phyloP scores from a whole-genome alignment of 768 basidiomycete species.

The Termitomyces sp. region DNA sequence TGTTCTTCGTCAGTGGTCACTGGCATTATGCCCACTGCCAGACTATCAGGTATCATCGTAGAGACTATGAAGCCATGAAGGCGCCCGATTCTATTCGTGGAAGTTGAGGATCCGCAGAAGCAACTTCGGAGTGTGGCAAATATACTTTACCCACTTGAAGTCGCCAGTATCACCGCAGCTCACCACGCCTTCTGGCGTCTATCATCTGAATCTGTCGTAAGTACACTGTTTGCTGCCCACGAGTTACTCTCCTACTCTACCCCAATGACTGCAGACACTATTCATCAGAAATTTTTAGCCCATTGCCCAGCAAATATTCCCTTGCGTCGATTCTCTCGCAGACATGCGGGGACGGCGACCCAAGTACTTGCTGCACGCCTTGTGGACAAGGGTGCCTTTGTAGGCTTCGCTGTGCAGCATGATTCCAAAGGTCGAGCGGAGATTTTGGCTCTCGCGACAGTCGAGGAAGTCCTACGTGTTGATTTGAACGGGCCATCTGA shows the following conservation, averaged over 20 bases:
- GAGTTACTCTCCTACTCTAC: neutral
- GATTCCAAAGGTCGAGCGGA: neutral
- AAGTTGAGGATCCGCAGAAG: constrained; percentile 7
- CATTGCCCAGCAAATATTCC: constrained; percentile 1
- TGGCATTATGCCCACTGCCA: neutral
- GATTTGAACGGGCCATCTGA: neutral
- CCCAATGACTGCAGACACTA: neutral
- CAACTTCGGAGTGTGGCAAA: neutral
- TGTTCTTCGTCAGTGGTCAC: neutral
- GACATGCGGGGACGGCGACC: constrained; percentile 9
- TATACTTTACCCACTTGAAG: neutral
- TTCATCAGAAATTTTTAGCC: constrained; percentile 8
- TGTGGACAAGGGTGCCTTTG: neutral
- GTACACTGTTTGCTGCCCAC: neutral
- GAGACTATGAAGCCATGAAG: neutral
- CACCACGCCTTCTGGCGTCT: neutral
- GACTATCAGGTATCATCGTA: neutral
- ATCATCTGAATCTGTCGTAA: neutral
- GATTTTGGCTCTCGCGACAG: constrained; percentile 11
- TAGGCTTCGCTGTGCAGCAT: constrained; percentile 9
- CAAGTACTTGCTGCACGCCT: neutral
- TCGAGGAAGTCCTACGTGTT: constrained; percentile 6
- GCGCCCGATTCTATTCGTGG: neutral
- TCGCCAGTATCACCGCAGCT: neutral
- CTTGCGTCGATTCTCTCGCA: constrained; percentile 4